Conservation (phyloP, 2,329 filamentous ascomycete species). For the Pseudopyricularia cyperi region DNA sequence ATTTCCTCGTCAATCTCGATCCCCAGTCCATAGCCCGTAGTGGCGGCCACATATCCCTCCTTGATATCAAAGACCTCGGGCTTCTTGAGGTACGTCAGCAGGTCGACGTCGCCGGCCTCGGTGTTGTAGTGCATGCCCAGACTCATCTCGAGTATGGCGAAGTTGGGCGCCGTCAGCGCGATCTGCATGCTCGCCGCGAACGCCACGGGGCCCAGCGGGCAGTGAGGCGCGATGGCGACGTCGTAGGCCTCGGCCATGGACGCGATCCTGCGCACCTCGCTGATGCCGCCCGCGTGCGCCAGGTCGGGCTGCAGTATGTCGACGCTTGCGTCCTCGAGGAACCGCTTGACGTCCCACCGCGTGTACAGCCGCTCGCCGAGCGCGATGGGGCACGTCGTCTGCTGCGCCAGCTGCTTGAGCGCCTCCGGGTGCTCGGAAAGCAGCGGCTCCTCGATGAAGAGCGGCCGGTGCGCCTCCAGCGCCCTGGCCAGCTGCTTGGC, state of each 20-base stretch:
- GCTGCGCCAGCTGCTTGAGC: slow-evolving; percentile 41
- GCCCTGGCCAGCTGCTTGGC: slow-evolving; percentile 52
- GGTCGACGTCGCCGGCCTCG: slow-evolving; percentile 30
- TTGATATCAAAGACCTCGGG: slow-evolving; percentile 43
- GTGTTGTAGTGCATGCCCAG: slow-evolving; percentile 59
- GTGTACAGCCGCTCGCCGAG: slow-evolving; percentile 52
- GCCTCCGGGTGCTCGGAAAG: slow-evolving; percentile 47
- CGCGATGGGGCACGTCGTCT: slow-evolving; percentile 47
- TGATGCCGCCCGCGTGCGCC: slow-evolving; percentile 50
- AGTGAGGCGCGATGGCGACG: slow-evolving; percentile 52
- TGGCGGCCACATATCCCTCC: slow-evolving; percentile 41
- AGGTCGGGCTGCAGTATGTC: slow-evolving; percentile 56
- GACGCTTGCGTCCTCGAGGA: slow-evolving; percentile 47
- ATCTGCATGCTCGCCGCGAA: slow-evolving; percentile 54
- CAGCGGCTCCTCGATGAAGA: slow-evolving; percentile 57
- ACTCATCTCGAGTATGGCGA: slow-evolving; percentile 57
- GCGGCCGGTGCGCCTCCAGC: slow-evolving; percentile 46
- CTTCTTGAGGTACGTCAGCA: slow-evolving; percentile 48
- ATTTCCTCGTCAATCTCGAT: slow-evolving; percentile 52
- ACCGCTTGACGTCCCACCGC: slow-evolving; percentile 53
- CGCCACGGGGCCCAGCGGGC: slow-evolving; percentile 52
- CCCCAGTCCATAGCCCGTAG: slow-evolving; percentile 41
- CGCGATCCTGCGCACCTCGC: slow-evolving; percentile 49
- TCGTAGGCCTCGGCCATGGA: slow-evolving; percentile 54
- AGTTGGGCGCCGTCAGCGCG: slow-evolving; percentile 40